These are phyloP conservation scores for Lippia alba DNA, from an alignment of 305 asterid species.

Conservation along the genomic window DNA sequence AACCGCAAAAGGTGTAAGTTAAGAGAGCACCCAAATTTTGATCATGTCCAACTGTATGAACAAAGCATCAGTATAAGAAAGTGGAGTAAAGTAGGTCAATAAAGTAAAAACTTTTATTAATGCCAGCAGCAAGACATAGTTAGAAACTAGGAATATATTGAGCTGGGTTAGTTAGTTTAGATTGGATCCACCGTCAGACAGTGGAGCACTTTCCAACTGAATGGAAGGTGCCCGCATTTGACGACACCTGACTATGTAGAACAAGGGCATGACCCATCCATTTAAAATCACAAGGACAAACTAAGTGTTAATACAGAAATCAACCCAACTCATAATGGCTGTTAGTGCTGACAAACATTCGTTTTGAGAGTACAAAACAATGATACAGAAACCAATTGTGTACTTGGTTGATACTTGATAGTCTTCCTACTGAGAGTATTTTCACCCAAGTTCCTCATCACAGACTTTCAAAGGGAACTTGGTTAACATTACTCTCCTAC, in stretches of 20 bases:
- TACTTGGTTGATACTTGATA: constrained; percentile 9
- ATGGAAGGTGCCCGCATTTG: background rate
- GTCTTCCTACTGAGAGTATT: background rate
- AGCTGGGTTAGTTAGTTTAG: constrained; percentile 16
- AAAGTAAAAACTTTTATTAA: constrained; percentile 2
- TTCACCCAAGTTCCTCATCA: constrained; percentile 15
- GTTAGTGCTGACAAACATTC: constrained; percentile 17
- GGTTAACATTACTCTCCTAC: constrained; percentile 2
- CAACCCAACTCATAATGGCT: background rate
- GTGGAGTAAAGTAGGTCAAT: background rate
- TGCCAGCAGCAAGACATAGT: constrained; percentile 11
- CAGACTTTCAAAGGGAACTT: constrained; percentile 9
- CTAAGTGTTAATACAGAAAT: background rate
- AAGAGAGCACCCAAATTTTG: background rate
- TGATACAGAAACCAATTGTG: background rate
- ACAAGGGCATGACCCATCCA: constrained; percentile 8
- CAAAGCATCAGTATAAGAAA: constrained; percentile 1
- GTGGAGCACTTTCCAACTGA: background rate
- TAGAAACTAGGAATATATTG: background rate
- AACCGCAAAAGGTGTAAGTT: background rate
- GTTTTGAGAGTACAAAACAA: background rate
- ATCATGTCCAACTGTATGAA: background rate
- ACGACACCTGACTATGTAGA: background rate
- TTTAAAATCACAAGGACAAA: background rate
- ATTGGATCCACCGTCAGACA: constrained; percentile 4